phyloP scores from a whole-genome alignment of 176 grass and related monocot genomes.

The Puya raimondii region DNA sequence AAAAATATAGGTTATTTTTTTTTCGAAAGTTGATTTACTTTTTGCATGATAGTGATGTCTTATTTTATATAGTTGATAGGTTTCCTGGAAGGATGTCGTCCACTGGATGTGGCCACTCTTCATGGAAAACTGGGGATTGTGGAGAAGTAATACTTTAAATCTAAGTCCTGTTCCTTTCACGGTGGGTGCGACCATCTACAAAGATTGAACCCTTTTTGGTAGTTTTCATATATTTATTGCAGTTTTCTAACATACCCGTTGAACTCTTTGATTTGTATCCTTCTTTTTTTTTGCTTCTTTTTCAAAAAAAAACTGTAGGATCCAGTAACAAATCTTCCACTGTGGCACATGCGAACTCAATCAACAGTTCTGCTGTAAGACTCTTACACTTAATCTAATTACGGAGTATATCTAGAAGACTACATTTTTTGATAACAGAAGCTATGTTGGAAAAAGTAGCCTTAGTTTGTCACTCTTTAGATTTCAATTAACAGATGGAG shows the following conservation, averaged over 20 bases:
- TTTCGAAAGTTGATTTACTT: no score
- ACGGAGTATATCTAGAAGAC: background rate
- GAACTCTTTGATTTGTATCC: background rate
- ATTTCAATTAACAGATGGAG: conserved; percentile 5
- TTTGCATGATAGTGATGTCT: background rate
- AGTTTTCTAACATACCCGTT: background rate
- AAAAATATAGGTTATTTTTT: no score
- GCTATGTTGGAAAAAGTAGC: background rate
- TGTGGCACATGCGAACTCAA: conserved; percentile 43
- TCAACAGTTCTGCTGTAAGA: conserved; percentile 71
- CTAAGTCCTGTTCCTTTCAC: conserved; percentile 81
- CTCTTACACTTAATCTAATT: conserved; percentile 4
- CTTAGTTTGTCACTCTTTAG: conserved; percentile 6
- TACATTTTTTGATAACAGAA: conserved; percentile 7
- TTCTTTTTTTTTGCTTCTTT: conserved; percentile 6
- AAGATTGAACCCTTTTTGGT: background rate
- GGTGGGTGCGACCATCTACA: conserved; percentile 29
- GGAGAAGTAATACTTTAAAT: conserved; percentile 67
- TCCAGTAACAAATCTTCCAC: conserved; percentile 84
- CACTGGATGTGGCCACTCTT: conserved; percentile 97
- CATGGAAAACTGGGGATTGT: conserved; percentile 70
- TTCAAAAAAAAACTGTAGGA: conserved; percentile 61
- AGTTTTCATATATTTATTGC: background rate
- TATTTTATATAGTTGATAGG: conserved; percentile 32
- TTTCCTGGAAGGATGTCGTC: conserved; percentile 68